A percentile compares a stretch with the other conserved stretches of the same genome.
Conservation (phyloP, 768 basidiomycete species). For the Suillus hirtellus region DNA sequence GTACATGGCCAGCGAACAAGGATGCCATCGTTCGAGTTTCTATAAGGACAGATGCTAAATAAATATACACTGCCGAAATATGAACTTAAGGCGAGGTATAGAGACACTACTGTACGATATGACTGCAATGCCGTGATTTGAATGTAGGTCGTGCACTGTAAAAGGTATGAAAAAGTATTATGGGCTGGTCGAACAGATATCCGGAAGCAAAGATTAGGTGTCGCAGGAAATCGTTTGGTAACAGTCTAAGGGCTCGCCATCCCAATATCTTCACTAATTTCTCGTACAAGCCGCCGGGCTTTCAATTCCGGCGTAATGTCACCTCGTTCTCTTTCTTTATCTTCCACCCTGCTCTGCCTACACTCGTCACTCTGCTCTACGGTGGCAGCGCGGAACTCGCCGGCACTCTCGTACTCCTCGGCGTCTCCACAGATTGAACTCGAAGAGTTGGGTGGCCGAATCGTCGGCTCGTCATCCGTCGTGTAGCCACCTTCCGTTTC, state of each 20-base stretch:
- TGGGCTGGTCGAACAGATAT: slow-evolving; percentile 19
- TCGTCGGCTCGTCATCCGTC: slow-evolving; percentile 85
- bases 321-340: slow-evolving; percentile 24
- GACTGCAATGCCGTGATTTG: slow-evolving; percentile 18
- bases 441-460: slow-evolving; percentile 50
- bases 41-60: slow-evolving; percentile 1
- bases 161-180: slow-evolving; percentile 30
- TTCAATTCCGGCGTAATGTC: slow-evolving; percentile 35
- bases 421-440: slow-evolving; percentile 40
- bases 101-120: slow-evolving; percentile 30
- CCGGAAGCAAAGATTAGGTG: slow-evolving; percentile 4
- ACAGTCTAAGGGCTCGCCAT: slow-evolving; percentile 31
- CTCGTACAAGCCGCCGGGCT: slow-evolving; percentile 29
- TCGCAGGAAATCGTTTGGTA: neutral
- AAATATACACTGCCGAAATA: slow-evolving; percentile 2
- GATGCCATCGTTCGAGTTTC: neutral
- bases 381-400: slow-evolving; percentile 25
- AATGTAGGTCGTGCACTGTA: slow-evolving; percentile 15
- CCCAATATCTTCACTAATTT: slow-evolving; percentile 33
- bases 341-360: neutral
- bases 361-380: slow-evolving; percentile 11
- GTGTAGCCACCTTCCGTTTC: slow-evolving; percentile 58
- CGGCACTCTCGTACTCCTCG: slow-evolving; percentile 35
- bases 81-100: slow-evolving; percentile 27
- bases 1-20: neutral